Conservation (phyloP, 1,284 basidiomycete genomes). For the Microbotryomycetes sp. region DNA sequence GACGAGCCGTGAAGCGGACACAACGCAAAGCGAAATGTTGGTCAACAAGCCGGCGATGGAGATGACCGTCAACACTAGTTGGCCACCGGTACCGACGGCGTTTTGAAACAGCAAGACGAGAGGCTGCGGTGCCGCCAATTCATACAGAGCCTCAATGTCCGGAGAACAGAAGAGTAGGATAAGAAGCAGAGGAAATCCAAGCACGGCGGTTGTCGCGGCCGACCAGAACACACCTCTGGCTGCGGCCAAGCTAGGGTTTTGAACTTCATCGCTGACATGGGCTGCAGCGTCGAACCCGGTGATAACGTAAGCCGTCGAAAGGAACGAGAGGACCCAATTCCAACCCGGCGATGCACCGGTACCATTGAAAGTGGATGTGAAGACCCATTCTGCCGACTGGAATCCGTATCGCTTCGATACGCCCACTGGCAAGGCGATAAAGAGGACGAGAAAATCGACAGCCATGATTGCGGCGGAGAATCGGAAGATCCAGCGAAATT, state of each 20-base stretch:
- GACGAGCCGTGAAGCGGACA: slow-evolving; percentile 70
- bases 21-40: slow-evolving; percentile 72
- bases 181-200: slow-evolving; percentile 41
- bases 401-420: slow-evolving; percentile 73
- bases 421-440: slow-evolving; percentile 79
- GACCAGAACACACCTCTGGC: slow-evolving; percentile 67
- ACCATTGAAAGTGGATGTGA: slow-evolving; percentile 70
- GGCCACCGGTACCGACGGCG: slow-evolving; percentile 63
- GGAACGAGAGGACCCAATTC: slow-evolving; percentile 47
- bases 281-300: slow-evolving; percentile 81
- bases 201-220: slow-evolving; percentile 61
- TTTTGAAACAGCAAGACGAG: slow-evolving; percentile 75
- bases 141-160: slow-evolving; percentile 60
- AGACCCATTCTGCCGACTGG: slow-evolving; percentile 65
- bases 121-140: slow-evolving; percentile 68
- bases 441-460: slow-evolving; percentile 70
- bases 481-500: slow-evolving; percentile 64
- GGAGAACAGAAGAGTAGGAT: slow-evolving; percentile 42
- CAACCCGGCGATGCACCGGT: slow-evolving; percentile 73
- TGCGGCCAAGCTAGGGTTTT: slow-evolving; percentile 70
- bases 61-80: slow-evolving; percentile 71
- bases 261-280: slow-evolving; percentile 79
- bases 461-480: slow-evolving; percentile 62
- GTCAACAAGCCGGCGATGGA: slow-evolving; percentile 61
- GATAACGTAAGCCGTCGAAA: slow-evolving; percentile 70